Evolutionary conservation across 129 eudicot species (phyloP), one percentile per base, ranked within the genome.

Genomic region (Smallanthus sonchifolius): DNA sequence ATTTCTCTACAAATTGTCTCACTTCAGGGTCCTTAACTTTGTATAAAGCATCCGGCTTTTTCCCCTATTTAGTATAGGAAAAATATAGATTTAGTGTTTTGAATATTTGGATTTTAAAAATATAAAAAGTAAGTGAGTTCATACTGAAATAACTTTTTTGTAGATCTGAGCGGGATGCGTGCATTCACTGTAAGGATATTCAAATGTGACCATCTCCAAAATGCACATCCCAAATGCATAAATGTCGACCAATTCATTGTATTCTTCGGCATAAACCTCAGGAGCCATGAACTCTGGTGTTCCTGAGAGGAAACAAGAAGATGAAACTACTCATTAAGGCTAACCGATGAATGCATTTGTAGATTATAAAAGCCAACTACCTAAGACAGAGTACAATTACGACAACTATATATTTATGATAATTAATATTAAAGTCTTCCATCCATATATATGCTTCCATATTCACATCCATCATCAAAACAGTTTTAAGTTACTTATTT

Each of bases 261-360:
- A 92, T 78, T 92, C 96, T 77, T 92, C 98, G 6, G 86, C 90
- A 59, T 92, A 92, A 75, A 92, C 95, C 87, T 92, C 98, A 1
- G 97, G 97, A 42, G 97, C 97, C 97, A 92, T 92, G 87, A 89
- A 92, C 74, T 92, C 98, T 2, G 98, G 98, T 57, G 98, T 92
- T 57, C 98, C 98, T 92, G 80, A 73, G 35, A 45, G 6, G 15
- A 37, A 65, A 39, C 36, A 57, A 4, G 30, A 45, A 28, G 48
- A 45, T 2, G 4, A 44, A 7, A 4, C 42, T 15, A 28, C 15
- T 28, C 6, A 74, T 6, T 19, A 24, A 24, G 30, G 30, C 30
- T 24, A 24, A 24, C 30, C 30, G 30, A 24, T 36, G 28, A 64
- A n/a, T 10, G 35, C 34, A 35, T 6, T 30, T 48, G 9, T 14